Percentiles rank a stretch among this genome's conserved stretches.
Conservation (phyloP, 352 stramenopile species). For the Phytophthora pini region DNA sequence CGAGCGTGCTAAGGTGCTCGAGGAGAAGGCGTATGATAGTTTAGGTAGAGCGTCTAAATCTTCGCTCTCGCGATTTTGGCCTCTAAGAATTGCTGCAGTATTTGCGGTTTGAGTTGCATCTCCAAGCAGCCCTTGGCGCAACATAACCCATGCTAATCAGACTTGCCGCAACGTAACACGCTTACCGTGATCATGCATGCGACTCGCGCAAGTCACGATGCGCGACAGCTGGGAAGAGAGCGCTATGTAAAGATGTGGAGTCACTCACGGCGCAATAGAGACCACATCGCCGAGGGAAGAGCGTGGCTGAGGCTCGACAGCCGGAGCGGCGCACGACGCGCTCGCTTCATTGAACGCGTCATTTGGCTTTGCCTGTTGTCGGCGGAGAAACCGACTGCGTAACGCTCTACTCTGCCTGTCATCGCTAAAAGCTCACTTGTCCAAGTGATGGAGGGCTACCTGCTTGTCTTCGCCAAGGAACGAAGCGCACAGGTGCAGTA, state of each 20-base stretch:
- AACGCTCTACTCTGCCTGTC: conserved; percentile 21
- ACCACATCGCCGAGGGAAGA: conserved; percentile 23
- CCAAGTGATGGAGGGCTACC: conserved; percentile 70
- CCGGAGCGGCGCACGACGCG: conserved; percentile 6
- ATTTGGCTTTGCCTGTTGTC: conserved; percentile 28
- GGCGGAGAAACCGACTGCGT: conserved; percentile 15
- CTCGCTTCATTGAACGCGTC: conserved; percentile 23
- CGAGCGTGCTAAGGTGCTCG: background rate
- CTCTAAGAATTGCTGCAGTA: conserved; percentile 15
- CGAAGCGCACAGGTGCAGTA: conserved; percentile 57
- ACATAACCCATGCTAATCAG: conserved; percentile 5
- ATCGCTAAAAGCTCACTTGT: conserved; percentile 17
- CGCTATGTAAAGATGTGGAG: conserved; percentile 31
- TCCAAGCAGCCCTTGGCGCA: background rate
- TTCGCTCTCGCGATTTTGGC: conserved; percentile 1
- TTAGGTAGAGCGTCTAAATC: conserved; percentile 11
- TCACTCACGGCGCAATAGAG: conserved; percentile 16
- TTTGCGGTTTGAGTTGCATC: conserved; percentile 1
- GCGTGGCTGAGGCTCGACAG: conserved; percentile 15
- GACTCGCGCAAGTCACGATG: conserved; percentile 22
- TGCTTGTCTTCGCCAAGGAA: conserved; percentile 66
- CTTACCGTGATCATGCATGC: conserved; percentile 8
- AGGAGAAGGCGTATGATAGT: conserved; percentile 8
- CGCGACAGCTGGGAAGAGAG: conserved; percentile 30
- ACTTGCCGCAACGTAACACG: conserved; percentile 5